Evolutionary conservation across 2,329 filamentous ascomycete species (phyloP).

Genomic region (Cadophora sp.): DNA sequence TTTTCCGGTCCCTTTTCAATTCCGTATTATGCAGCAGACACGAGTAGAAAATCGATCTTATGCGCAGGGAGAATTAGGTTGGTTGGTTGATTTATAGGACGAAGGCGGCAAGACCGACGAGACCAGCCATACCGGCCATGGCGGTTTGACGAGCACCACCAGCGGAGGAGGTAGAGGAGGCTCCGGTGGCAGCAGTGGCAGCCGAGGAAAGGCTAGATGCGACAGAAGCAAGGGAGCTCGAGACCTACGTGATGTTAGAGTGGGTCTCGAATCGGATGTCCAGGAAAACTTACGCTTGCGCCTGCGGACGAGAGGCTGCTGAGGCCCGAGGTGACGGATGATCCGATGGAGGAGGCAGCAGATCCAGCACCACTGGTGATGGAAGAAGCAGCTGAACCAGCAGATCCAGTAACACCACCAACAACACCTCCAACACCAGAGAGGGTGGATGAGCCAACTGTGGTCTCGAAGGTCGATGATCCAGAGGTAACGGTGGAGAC

Average conservation of each 20-base stretch:
- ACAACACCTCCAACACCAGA: conserved; percentile 29
- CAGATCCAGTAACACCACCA: conserved; percentile 19
- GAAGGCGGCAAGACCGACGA: conserved; percentile 42
- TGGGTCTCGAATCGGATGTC: neutral
- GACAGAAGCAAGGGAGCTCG: neutral
- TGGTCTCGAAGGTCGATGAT: conserved; percentile 34
- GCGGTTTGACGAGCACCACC: conserved; percentile 39
- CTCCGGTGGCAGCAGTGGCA: conserved; percentile 20
- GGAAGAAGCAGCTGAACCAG: conserved; percentile 19
- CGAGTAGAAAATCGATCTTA: conserved; percentile 25
- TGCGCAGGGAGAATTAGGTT: conserved; percentile 23
- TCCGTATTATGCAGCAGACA: conserved; percentile 19
- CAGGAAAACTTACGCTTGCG: conserved; percentile 16
- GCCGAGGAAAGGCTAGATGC: conserved; percentile 20
- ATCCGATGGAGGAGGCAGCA: conserved; percentile 26
- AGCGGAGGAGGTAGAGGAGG: conserved; percentile 27
- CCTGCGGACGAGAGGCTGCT: conserved; percentile 26
- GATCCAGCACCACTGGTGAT: conserved; percentile 19
- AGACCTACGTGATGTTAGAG: conserved; percentile 5
- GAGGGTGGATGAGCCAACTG: conserved; percentile 39
- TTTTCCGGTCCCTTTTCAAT: conserved; percentile 27
- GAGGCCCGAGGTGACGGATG: conserved; percentile 20
- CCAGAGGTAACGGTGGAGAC: conserved; percentile 34
- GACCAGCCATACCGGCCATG: conserved; percentile 39
- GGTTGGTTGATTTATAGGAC: conserved; percentile 39